phyloP scores from a whole-genome alignment of 805 yeast genomes.

The Kockiozyma suomiensis region DNA sequence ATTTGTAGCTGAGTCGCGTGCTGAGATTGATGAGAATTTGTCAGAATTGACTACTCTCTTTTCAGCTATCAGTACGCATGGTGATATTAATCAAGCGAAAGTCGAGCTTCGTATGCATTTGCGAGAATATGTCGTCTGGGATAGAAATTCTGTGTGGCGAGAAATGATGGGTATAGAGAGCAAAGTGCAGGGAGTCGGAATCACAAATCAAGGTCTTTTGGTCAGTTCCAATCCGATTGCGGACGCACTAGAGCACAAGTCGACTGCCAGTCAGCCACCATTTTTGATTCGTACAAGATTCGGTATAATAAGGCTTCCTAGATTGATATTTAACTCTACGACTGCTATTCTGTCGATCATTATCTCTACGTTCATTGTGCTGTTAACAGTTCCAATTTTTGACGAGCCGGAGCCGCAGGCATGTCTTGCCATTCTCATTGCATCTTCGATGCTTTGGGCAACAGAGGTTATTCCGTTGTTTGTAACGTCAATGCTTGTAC shows the following conservation, averaged over 20 bases:
- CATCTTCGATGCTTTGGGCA: conserved; percentile 91
- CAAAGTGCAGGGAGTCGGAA: conserved; percentile 71
- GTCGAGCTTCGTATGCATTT: conserved; percentile 57
- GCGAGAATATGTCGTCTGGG: conserved; percentile 95
- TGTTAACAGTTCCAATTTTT: conserved; percentile 48
- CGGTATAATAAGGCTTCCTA: conserved; percentile 41
- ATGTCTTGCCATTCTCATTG: conserved; percentile 80
- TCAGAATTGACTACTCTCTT: conserved; percentile 57
- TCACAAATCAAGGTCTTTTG: conserved; percentile 26
- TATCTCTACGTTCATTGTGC: conserved; percentile 50
- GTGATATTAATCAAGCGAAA: conserved; percentile 49
- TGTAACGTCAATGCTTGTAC: conserved; percentile 83
- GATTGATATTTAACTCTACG: conserved; percentile 45
- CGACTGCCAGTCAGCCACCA: conserved; percentile 19
- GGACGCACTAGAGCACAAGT: conserved; percentile 26
- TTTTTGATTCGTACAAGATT: conserved; percentile 21
- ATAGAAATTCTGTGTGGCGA: conserved; percentile 96
- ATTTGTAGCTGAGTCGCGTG: conserved; percentile 55
- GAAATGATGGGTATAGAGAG: conserved; percentile 92
- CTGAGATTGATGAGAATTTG: conserved; percentile 55
- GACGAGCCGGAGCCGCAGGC: conserved; percentile 68
- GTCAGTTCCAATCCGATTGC: conserved; percentile 25
- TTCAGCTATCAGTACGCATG: conserved; percentile 53
- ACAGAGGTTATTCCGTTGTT: conserved; percentile 88
- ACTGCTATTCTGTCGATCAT: conserved; percentile 54